Percentiles rank a stretch among this genome's conserved stretches.
Conservation (phyloP, 371 early-diverging fungal species). For the Rhizomucor pusillus region DNA sequence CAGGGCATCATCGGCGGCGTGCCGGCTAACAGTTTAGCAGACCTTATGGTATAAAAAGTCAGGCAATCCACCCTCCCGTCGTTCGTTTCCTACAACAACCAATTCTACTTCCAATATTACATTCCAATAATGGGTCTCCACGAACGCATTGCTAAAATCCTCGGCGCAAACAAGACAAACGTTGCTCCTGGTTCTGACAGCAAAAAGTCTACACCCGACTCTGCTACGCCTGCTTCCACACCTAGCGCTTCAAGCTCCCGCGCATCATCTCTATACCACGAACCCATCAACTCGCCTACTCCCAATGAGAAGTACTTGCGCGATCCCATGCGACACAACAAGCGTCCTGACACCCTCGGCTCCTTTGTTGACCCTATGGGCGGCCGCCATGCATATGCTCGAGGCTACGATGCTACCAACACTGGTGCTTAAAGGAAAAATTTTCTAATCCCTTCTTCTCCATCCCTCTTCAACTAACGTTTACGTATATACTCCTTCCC, state of each 20-base stretch:
- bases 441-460: not conserved
- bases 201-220: not conserved
- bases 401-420: slow-evolving; percentile 25
- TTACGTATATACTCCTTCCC: not conserved
- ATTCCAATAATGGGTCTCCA: not conserved
- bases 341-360: slow-evolving; percentile 34
- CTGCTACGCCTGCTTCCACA: not conserved
- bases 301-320: slow-evolving; percentile 21
- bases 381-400: slow-evolving; percentile 16
- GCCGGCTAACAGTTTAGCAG: slow-evolving; percentile 1
- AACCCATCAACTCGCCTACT: slow-evolving; percentile 1
- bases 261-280: not conserved
- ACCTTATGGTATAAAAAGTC: not conserved
- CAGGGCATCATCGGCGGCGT: not conserved
- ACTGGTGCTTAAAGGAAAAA: slow-evolving; percentile 25
- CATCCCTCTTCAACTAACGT: not conserved
- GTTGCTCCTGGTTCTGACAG: not conserved
- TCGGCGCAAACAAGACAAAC: not conserved
- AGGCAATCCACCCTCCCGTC: not conserved
- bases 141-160: not conserved
- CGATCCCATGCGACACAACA: slow-evolving; percentile 41
- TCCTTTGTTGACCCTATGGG: slow-evolving; percentile 43
- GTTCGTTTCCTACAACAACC: not conserved
- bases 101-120: not conserved
- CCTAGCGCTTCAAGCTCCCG: slow-evolving; percentile 1